Base-by-base conservation (phyloP, 129 eudicot species). In the Saussurea involucrata region DNA sequence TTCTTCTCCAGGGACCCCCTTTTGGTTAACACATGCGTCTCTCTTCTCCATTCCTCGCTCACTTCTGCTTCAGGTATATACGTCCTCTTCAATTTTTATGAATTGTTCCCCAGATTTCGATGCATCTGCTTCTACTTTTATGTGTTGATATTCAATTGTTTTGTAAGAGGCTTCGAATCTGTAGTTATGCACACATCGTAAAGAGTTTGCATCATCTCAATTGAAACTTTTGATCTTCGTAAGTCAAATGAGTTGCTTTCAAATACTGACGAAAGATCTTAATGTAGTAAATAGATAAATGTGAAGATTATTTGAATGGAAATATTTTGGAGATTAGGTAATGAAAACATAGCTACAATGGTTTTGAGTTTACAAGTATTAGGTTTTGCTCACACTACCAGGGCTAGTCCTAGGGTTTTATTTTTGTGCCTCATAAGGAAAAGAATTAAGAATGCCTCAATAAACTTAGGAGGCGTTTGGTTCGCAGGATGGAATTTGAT, bases 1-100 rank as follows among this genome's bases (percentile, higher is more conserved):
- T 83, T 84, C 77, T 77, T 95, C 21, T 90, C 96, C 18, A 83
- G 91, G 24, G 96, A 92, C 68, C 95, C 97, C 63, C 89, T 95
- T 78, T 77, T 87, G 76, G 97, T 95, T 46, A 95, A 95, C 81
- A 95, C 99, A 20, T 84, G 91, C 73, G 95, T 95, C 55, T 92
- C 97, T 76, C 92, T 95, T 25, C 94, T 95, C 31, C 99, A 95
- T 79, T 92, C 99, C 4, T 82, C 87, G 61, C 69, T 89, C 49
- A 88, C 90, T 63, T 94, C 98, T 79, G 81, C 82, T 64, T 84
- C 89, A 61, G 98, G 98, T 93, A 66, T 4, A 34, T 32, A 29
- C 4, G 4, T 17, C 66, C 0, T 13, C 4, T 33, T 53, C 67
- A 29, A 3, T 21, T 31, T 34, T 9, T 6, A 44, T 44, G 55